phyloP scores from a whole-genome alignment of 2,329 filamentous ascomycete genomes.

The Lecanicillium sp. region DNA sequence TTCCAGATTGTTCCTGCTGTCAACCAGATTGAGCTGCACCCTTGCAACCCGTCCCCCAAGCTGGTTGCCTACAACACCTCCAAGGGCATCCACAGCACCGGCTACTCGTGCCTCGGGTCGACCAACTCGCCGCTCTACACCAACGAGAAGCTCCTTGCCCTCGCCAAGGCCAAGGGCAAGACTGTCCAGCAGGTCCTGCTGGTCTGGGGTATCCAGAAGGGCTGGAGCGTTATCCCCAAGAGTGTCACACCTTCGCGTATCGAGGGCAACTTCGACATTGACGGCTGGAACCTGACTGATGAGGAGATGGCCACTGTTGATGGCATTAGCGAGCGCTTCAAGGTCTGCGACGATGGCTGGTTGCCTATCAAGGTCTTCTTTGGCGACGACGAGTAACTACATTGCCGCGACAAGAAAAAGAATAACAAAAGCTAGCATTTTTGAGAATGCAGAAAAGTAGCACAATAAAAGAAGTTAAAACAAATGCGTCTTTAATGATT shows the following conservation, averaged over 20 bases:
- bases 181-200: conserved; percentile 70
- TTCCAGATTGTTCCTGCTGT: conserved; percentile 53
- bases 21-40: conserved; percentile 79
- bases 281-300: conserved; percentile 64
- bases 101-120: conserved; percentile 67
- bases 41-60: conserved; percentile 74
- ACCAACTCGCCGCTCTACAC: conserved; percentile 63
- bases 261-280: conserved; percentile 65
- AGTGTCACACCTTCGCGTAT: conserved; percentile 68
- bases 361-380: conserved; percentile 75
- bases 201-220: conserved; percentile 73
- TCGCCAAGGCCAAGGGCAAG: conserved; percentile 60
- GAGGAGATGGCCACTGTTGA: conserved; percentile 66
- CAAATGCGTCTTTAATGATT: no score
- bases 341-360: conserved; percentile 71
- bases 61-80: conserved; percentile 63
- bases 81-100: conserved; percentile 69
- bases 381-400: conserved; percentile 64
- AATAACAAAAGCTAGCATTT: neutral
- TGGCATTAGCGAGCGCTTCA: conserved; percentile 67
- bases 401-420: neutral
- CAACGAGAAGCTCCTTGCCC: conserved; percentile 52
- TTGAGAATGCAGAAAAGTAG: no score
- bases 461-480: no score
- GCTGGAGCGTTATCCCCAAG: conserved; percentile 81